Evolutionary conservation across 2,329 filamentous ascomycete genomes (phyloP), one percentile per base, ranked within the genome.

Genomic region (Venturia oleaginea): DNA sequence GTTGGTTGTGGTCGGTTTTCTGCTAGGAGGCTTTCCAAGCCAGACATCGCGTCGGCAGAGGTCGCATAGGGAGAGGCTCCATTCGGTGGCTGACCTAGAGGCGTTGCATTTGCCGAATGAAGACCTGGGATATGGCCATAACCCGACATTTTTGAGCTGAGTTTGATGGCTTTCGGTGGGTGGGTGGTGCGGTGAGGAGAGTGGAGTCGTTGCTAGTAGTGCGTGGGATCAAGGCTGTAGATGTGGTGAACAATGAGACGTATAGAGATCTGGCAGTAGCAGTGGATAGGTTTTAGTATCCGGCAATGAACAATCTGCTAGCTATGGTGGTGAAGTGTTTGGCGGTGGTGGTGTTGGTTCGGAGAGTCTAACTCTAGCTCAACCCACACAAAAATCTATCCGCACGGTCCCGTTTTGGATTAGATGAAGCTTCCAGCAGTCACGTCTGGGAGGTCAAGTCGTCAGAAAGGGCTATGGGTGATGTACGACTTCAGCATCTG

Each of bases 21-120:
- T 62, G 40, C 61, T 37, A 62, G 42, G 42, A 62, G 61, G 17
- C 43, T 40, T 22, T 48, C 40, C 15, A 62, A 24, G 38, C 34
- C 43, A 37, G 24, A 38, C 22, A 42, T 46, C 22, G 38, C 42
- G 30, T 62, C 61, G 27, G 32, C 55, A 15, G 15, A 8, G 15
- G 19, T 57, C 6, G 51, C 15, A 17, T 61, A 42, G 5, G 59
- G n/a, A n/a, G 59, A 37, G 4, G 32, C 42, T 42, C 59, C 59
- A 42, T 61, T 46, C 15, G 11, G 59, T 40, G 42, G 34, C n/a
- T 27, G 37, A 7, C 34, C 22, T 61, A 30, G 6, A 22, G 59
- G 32, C 34, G 34, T 42, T 24, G 22, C 59, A 42, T 46, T 46
- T 19, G 59, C 42, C 19, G 37, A 42, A 24, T 30, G 59, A 10